phyloP scores from a whole-genome alignment of 345 rosid genomes.

The Euphorbia pulcherrima region DNA sequence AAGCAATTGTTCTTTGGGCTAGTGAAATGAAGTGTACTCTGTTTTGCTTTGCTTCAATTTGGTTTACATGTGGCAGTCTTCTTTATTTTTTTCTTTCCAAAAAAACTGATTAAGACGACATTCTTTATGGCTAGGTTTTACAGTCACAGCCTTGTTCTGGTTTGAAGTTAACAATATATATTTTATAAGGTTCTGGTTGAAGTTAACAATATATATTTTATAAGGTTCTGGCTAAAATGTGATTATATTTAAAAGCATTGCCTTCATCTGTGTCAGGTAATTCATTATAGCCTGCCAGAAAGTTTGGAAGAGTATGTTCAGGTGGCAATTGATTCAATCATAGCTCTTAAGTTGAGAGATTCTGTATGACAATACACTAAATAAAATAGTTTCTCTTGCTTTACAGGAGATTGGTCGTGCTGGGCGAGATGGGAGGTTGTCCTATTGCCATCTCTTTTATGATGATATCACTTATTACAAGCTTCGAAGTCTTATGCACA shows the following conservation, averaged over 20 bases:
- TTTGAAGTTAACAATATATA: constrained; percentile 5
- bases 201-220: no score
- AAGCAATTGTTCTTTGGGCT: constrained; percentile 1
- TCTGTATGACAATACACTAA: constrained; percentile 15
- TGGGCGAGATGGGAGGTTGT: constrained; percentile 85
- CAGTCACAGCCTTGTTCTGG: neutral
- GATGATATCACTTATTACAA: constrained; percentile 71
- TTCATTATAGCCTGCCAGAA: constrained; percentile 92
- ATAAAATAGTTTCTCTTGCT: constrained; percentile 18
- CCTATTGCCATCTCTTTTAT: constrained; percentile 80
- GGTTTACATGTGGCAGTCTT: no score
- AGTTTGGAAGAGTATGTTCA: constrained; percentile 99
- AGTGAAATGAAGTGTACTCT: neutral
- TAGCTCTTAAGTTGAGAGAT: constrained; percentile 10
- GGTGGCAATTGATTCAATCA: constrained; percentile 42
- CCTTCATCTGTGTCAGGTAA: constrained; percentile 52
- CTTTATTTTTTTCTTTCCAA: neutral
- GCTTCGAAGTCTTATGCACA: constrained; percentile 87
- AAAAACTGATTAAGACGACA: neutral
- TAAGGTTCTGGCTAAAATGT: no score
- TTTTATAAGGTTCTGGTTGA: no score
- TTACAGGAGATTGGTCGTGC: constrained; percentile 89
- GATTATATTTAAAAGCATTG: no score
- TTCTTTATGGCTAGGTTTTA: neutral
- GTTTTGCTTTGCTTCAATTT: neutral